Evolutionary conservation across 2,329 filamentous ascomycete genomes (phyloP), one percentile per base, ranked within the genome.

Genomic region (Annulohypoxylon truncatum): DNA sequence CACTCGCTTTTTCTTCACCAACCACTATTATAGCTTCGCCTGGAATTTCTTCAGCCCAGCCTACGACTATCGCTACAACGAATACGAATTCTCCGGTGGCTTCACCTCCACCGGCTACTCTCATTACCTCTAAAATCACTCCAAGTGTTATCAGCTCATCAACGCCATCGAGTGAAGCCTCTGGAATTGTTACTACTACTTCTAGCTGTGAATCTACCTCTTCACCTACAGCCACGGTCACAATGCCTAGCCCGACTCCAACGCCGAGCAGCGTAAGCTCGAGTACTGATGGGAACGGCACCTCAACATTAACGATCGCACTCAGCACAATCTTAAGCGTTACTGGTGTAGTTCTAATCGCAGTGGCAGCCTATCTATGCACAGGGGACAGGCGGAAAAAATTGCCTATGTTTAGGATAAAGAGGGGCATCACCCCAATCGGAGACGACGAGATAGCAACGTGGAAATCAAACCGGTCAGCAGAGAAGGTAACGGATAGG

Each of bases 401-500:
- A 31, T 68, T 75, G 10, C 79, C 79, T 3, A 80, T 88, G 59
- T 81, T 86, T 69, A 80, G 81, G 54, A 80, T 86, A 69, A 80
- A 82, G 53, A 80, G 88, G 53, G 86, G 85, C 50, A 85, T 86
- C 46, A 86, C 87, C 0, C 88, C 88, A 10, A 89, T 90, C 64
- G 83, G 85, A 67, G 88, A 90, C 71, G 87, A 89, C 64, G 88
- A 90, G 74, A 90, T 90, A 63, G 86, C 86, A 70, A 88, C 86
- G 3, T 90, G 88, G 88, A 88, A 86, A 72, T 77, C 79, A 26
- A 79, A 78, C 56, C 75, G 73, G 8, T 61, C 71, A 10, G 69
- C 72, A 38, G 79, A 75, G 69, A 79, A 79, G 67, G 73, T 73
- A 26, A 59, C 52, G 31, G 72, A 71, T 28, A 61, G 64, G 28